Evolutionary conservation across 1,284 basidiomycete genomes (phyloP).

Genomic region (Pseudozyma hubeiensis): DNA sequence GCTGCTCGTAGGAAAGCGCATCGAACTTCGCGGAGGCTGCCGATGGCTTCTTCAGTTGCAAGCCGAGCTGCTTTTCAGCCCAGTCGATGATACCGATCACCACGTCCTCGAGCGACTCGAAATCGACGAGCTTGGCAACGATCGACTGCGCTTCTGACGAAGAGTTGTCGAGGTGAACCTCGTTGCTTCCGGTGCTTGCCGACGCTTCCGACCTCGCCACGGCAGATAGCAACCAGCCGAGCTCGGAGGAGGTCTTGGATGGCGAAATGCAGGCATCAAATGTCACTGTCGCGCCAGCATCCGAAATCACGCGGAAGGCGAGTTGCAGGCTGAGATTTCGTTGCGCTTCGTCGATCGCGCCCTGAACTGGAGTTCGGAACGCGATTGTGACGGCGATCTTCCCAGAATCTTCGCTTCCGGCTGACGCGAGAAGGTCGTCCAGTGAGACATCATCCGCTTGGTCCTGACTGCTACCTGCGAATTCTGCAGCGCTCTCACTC

Average conservation of each 20-base stretch:
- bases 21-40: slow-evolving; percentile 15
- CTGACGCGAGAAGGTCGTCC: slow-evolving; percentile 30
- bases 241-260: slow-evolving; percentile 7
- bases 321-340: slow-evolving; percentile 31
- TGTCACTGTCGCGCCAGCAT: slow-evolving; percentile 9
- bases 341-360: slow-evolving; percentile 16
- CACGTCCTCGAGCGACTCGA: slow-evolving; percentile 37
- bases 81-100: slow-evolving; percentile 26
- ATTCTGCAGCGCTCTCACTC: not conserved
- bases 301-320: slow-evolving; percentile 21
- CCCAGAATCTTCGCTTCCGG: not conserved
- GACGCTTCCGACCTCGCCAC: slow-evolving; percentile 4
- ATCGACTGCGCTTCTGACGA: slow-evolving; percentile 25
- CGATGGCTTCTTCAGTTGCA: slow-evolving; percentile 21
- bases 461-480: not conserved
- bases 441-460: slow-evolving; percentile 13
- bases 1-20: slow-evolving; percentile 59
- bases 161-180: slow-evolving; percentile 16
- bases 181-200: not conserved
- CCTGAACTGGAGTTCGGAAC: slow-evolving; percentile 27
- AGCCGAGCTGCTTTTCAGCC: slow-evolving; percentile 26
- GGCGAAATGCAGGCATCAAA: slow-evolving; percentile 33
- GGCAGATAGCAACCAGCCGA: slow-evolving; percentile 32
- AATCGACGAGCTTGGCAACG: slow-evolving; percentile 14
- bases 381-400: slow-evolving; percentile 41